A percentile compares a stretch with the other conserved stretches of the same genome.
phyloP scores from a whole-genome alignment of 2,329 filamentous ascomycete species.

The Fusarium anthophilum region DNA sequence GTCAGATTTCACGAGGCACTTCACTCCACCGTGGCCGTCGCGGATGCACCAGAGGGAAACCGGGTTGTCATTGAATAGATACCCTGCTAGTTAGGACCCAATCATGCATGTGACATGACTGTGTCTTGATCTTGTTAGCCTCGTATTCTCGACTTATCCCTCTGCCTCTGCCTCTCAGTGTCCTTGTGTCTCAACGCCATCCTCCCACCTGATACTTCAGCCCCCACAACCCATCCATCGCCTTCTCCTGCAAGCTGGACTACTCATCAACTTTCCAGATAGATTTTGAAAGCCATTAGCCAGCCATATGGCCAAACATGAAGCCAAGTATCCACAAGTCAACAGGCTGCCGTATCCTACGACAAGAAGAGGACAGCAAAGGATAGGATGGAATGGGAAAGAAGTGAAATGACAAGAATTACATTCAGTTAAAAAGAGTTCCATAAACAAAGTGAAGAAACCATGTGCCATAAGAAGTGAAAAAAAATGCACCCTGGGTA shows the following conservation, averaged over 20 bases:
- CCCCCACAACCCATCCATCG: not conserved
- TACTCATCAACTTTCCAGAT: not conserved
- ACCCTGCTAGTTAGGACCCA: not conserved
- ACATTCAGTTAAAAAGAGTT: conserved; percentile 14
- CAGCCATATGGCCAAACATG: not conserved
- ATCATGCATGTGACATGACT: not conserved
- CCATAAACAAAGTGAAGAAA: conserved; percentile 7
- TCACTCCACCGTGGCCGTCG: not conserved
- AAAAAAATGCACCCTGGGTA: conserved; percentile 40
- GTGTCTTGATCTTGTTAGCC: conserved; percentile 2
- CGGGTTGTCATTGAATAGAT: not conserved
- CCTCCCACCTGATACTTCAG: conserved; percentile 2
- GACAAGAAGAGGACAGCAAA: conserved; percentile 10
- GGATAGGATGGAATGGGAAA: conserved; percentile 10
- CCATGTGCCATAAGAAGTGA: conserved; percentile 30
- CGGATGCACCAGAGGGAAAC: not conserved
- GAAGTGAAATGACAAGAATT: conserved; percentile 6
- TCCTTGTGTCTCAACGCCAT: conserved; percentile 19
- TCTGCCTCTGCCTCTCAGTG: not conserved
- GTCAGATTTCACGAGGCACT: not conserved
- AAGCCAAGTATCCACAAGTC: not conserved
- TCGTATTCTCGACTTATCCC: not conserved
- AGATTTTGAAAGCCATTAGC: not conserved
- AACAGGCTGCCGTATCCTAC: not conserved
- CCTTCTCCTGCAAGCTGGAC: not conserved